A percentile compares a stretch with the other conserved stretches of the same genome.
phyloP scores from a whole-genome alignment of 2,329 filamentous ascomycete species.

The Colletotrichum phormii region DNA sequence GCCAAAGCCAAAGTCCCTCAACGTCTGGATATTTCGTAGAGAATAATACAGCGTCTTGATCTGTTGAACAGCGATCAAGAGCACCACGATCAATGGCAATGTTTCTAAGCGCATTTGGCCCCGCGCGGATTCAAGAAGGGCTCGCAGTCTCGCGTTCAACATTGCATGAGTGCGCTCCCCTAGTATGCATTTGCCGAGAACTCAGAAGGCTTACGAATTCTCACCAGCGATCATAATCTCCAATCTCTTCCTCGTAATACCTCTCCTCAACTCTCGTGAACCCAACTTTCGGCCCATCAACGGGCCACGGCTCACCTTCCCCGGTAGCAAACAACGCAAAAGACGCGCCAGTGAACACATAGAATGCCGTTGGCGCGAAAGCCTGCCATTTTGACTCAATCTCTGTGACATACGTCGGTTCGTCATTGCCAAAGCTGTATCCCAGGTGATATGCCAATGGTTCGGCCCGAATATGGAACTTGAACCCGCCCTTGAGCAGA shows the following conservation, averaged over 20 bases:
- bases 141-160: too few species aligned
- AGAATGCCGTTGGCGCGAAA: constrained; percentile 31
- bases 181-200: too few species aligned
- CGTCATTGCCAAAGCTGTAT: constrained; percentile 32
- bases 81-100: too few species aligned
- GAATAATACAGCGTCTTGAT: too few species aligned
- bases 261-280: constrained; percentile 38
- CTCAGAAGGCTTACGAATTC: too few species aligned
- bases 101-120: too few species aligned
- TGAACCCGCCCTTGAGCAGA: constrained; percentile 20
- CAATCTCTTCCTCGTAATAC: constrained; percentile 38
- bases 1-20: too few species aligned
- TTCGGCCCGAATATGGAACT: constrained; percentile 39
- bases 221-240: constrained; percentile 9
- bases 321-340: constrained; percentile 41
- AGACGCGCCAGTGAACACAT: constrained; percentile 38
- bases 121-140: too few species aligned
- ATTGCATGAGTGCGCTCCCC: too few species aligned
- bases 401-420: constrained; percentile 30
- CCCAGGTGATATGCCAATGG: constrained; percentile 40
- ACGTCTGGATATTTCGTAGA: too few species aligned
- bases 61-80: too few species aligned
- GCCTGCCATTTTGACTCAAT: constrained; percentile 21
- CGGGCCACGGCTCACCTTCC: constrained; percentile 39
- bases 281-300: constrained; percentile 37